phyloP scores from a whole-genome alignment of 306 rosid genomes.

The Lupinus albus region DNA sequence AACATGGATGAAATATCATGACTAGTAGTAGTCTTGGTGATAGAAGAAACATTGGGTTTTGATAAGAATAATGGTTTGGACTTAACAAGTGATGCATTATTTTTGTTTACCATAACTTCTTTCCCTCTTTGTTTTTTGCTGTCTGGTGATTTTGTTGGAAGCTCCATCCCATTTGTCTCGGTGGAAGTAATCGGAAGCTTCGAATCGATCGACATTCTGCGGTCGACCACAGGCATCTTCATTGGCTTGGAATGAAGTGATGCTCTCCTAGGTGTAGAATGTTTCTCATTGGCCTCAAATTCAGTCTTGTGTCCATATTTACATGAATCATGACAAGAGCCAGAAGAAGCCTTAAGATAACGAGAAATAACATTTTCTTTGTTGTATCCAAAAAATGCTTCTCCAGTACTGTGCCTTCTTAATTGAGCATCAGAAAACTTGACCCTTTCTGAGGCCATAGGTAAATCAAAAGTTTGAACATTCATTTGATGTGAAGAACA shows the following conservation, averaged over 20 bases:
- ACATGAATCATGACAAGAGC: conserved; percentile 91
- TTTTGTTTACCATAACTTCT: conserved; percentile 34
- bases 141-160: conserved; percentile 34
- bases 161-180: conserved; percentile 1
- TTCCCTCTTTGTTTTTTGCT: conserved; percentile 40
- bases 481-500: conserved; percentile 47
- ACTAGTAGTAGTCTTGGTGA: conserved; percentile 44
- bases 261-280: conserved; percentile 43
- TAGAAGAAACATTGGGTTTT: conserved; percentile 22
- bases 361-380: conserved; percentile 54
- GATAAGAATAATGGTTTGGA: conserved; percentile 34
- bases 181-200: conserved; percentile 27
- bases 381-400: conserved; percentile 38
- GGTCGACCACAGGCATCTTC: conserved; percentile 42
- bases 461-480: conserved; percentile 41
- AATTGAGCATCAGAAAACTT: conserved; percentile 41
- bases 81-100: conserved; percentile 46
- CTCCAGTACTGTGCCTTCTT: conserved; percentile 67
- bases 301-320: conserved; percentile 65
- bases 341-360: conserved; percentile 75
- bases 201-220: conserved; percentile 37
- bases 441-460: conserved; percentile 36
- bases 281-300: conserved; percentile 48
- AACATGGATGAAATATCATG: conserved; percentile 31
- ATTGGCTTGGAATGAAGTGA: conserved; percentile 43